Evolutionary conservation across 2,329 filamentous ascomycete species (phyloP), one percentile per base, ranked within the genome.

Genomic region (Nemania abortiva): DNA sequence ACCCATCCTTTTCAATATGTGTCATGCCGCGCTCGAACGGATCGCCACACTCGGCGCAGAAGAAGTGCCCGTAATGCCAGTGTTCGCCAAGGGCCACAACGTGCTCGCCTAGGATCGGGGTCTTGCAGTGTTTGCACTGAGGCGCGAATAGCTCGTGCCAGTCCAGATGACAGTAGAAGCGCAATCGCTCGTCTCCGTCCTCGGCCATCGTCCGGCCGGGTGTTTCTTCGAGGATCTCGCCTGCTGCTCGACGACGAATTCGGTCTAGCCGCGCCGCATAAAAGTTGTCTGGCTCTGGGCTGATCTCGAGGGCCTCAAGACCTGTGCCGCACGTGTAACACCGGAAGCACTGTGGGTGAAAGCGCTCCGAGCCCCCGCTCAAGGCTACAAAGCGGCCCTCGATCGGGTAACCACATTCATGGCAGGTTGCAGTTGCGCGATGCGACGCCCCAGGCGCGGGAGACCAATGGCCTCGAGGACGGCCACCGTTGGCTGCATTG

Each of bases 131-230:
- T 82, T 96, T 96, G 86, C 96, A 99, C 50, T 94, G 90, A 4
- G 96, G 96, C 37, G 92, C 94, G 81, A 93, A 99, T 63, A 92
- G 85, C 82, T 99, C 96, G 81, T 99, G 96, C 88, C 95, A 99
- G 84, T 99, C 96, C n/a, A 99, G 88, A 79, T 98, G 95, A 82
- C 96, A 99, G 83, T 92, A 99, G 86, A 98, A 98, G 11, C 95
- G 90, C 54, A 93, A 82, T 11, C 89, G 85, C 45, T 88, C 87
- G 78, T 95, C 92, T 50, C 91, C 90, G 74, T 95, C 92, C 71
- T 93, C 91, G 2, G 86, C 86, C 81, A 87, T 87, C 11, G 89
- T 91, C 78, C 88, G 83, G 34, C 87, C 88, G 1, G 89, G 89
- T 59, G 86, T 83, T 68, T 92, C 90, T 6, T 89, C 83, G 11